Percentiles rank a stretch among this genome's conserved stretches.
phyloP scores from a whole-genome alignment of 345 rosid species.

The Alliaria petiolata region DNA sequence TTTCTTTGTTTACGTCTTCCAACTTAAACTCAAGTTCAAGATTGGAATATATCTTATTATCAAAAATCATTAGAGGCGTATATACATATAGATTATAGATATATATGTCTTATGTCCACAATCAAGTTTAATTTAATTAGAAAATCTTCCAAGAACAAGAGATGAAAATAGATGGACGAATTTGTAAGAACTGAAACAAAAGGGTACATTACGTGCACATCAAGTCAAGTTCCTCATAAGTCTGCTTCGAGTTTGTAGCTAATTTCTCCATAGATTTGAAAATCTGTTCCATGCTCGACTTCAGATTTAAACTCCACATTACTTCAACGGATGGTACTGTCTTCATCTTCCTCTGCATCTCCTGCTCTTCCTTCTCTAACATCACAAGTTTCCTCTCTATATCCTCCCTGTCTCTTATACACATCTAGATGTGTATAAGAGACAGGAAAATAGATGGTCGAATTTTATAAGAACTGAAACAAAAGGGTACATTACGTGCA shows the following conservation, averaged over 20 bases:
- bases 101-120: background rate
- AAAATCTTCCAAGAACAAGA: background rate
- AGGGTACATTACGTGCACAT: constrained; percentile 1
- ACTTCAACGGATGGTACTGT: background rate
- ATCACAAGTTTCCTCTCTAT: constrained; percentile 25
- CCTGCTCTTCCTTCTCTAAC: constrained; percentile 27
- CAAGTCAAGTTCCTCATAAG: constrained; percentile 17
- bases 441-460: background rate
- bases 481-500: constrained; percentile 9
- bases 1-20: no score
- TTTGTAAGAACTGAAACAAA: background rate
- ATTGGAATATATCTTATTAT: background rate
- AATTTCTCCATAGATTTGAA: constrained; percentile 26
- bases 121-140: background rate
- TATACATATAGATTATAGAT: background rate
- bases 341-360: constrained; percentile 25
- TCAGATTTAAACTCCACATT: constrained; percentile 5
- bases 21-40: no score
- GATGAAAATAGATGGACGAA: background rate
- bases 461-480: background rate
- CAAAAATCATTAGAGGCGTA: background rate
- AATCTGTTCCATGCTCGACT: constrained; percentile 17
- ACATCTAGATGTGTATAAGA: no score
- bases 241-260: constrained; percentile 25
- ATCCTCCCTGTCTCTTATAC: constrained; percentile 9